Conservation (phyloP, 306 rosid species). For the Rubus idaeus region DNA sequence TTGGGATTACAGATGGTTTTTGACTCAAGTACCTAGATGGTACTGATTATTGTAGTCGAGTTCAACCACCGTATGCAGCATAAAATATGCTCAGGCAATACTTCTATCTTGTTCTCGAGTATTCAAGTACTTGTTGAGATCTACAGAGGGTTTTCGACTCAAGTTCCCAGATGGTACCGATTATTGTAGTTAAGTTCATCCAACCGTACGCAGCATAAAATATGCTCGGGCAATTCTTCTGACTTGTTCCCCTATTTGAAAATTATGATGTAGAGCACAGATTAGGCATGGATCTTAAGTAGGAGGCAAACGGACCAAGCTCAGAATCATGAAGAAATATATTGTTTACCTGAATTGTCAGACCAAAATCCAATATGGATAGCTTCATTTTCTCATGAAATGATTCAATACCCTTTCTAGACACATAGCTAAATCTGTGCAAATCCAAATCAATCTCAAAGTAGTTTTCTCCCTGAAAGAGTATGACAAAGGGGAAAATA, state of each 20-base stretch:
- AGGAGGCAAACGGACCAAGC: slow-evolving; percentile 9
- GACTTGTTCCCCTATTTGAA: slow-evolving; percentile 69
- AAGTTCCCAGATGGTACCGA: slow-evolving; percentile 47
- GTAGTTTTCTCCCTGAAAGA: slow-evolving; percentile 89
- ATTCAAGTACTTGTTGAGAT: slow-evolving; percentile 9
- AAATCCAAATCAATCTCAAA: slow-evolving; percentile 93
- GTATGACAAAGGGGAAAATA: neutral
- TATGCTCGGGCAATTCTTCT: slow-evolving; percentile 83
- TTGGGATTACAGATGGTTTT: slow-evolving; percentile 16
- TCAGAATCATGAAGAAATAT: slow-evolving; percentile 1
- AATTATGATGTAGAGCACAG: slow-evolving; percentile 19
- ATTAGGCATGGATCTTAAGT: slow-evolving; percentile 17
- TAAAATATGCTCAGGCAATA: slow-evolving; percentile 70
- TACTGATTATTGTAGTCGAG: slow-evolving; percentile 50
- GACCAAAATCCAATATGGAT: slow-evolving; percentile 68
- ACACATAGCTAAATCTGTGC: slow-evolving; percentile 87
- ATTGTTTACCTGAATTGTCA: slow-evolving; percentile 84
- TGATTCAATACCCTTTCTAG: slow-evolving; percentile 90
- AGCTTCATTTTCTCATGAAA: slow-evolving; percentile 74
- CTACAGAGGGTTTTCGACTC: slow-evolving; percentile 17
- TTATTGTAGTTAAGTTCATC: slow-evolving; percentile 60
- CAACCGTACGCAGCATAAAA: slow-evolving; percentile 72
- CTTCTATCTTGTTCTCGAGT: slow-evolving; percentile 57
- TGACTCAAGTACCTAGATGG: slow-evolving; percentile 39
- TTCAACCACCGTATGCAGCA: slow-evolving; percentile 71